phyloP scores from a whole-genome alignment of 441 rosid species.

The Euphorbia schlechtendalii region DNA sequence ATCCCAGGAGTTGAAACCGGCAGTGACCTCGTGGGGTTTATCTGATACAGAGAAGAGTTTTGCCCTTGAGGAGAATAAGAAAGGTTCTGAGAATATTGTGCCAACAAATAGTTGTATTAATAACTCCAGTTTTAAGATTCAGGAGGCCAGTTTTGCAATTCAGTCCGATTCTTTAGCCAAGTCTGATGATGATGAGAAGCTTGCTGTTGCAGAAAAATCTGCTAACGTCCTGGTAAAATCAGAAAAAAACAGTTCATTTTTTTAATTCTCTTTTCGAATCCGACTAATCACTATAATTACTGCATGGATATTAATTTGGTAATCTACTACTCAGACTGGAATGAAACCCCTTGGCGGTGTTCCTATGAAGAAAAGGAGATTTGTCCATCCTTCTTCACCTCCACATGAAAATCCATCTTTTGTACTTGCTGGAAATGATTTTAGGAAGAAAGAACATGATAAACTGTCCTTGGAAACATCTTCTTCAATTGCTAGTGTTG shows the following conservation, averaged over 20 bases:
- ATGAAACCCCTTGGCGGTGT: conserved; percentile 41
- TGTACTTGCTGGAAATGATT: conserved; percentile 11
- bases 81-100: conserved; percentile 11
- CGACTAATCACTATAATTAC: neutral
- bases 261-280: neutral
- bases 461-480: conserved; percentile 22
- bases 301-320: conserved; percentile 17
- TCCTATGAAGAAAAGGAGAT: conserved; percentile 87
- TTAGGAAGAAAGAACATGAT: conserved; percentile 17
- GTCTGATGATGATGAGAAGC: conserved; percentile 23
- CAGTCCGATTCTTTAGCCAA: conserved; percentile 28
- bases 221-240: conserved; percentile 16
- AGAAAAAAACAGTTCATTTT: conserved; percentile 4
- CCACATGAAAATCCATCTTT: conserved; percentile 30
- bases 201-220: conserved; percentile 20
- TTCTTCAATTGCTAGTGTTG: conserved; percentile 26
- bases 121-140: conserved; percentile 25
- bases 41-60: conserved; percentile 24
- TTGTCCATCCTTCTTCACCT: conserved; percentile 39
- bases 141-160: conserved; percentile 28
- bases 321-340: conserved; percentile 43
- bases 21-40: conserved; percentile 21
- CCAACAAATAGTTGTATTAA: conserved; percentile 7
- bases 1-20: conserved; percentile 23
- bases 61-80: conserved; percentile 20